Evolutionary conservation across 148 eudicot genomes (phyloP).

Genomic region (Mesembryanthemum crystallinum): DNA sequence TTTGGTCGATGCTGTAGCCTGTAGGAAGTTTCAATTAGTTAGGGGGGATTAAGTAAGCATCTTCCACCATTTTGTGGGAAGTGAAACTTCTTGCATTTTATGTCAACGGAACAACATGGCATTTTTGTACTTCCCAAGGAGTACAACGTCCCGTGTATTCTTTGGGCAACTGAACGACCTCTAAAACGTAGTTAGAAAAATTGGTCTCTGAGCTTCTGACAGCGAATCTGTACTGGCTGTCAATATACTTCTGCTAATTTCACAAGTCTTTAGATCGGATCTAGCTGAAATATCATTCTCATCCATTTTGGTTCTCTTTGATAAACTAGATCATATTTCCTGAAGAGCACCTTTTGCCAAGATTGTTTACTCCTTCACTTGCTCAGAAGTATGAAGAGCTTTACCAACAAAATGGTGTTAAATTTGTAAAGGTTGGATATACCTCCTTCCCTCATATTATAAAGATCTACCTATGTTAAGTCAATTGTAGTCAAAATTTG

Average conservation of each 20-base stretch:
- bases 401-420: slow-evolving; percentile 74
- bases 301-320: slow-evolving; percentile 23
- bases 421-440: slow-evolving; percentile 65
- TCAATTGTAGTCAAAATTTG: background rate
- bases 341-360: slow-evolving; percentile 71
- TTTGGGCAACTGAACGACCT: no score
- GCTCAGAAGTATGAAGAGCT: slow-evolving; percentile 80
- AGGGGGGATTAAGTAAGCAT: no score
- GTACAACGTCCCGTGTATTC: no score
- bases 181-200: no score
- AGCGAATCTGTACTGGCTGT: background rate
- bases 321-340: slow-evolving; percentile 70
- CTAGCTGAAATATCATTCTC: slow-evolving; percentile 8
- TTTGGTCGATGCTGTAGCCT: no score
- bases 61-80: no score
- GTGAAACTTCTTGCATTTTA: no score
- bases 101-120: no score
- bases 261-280: background rate
- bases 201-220: background rate
- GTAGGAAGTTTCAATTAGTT: no score
- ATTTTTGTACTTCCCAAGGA: no score
- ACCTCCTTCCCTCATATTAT: background rate
- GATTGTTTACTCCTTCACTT: slow-evolving; percentile 84
- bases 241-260: background rate
- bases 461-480: slow-evolving; percentile 1